Evolutionary conservation across 495 filamentous ascomycete species (phyloP), one percentile per base, ranked within the genome.

Genomic region (Podospora didyma): DNA sequence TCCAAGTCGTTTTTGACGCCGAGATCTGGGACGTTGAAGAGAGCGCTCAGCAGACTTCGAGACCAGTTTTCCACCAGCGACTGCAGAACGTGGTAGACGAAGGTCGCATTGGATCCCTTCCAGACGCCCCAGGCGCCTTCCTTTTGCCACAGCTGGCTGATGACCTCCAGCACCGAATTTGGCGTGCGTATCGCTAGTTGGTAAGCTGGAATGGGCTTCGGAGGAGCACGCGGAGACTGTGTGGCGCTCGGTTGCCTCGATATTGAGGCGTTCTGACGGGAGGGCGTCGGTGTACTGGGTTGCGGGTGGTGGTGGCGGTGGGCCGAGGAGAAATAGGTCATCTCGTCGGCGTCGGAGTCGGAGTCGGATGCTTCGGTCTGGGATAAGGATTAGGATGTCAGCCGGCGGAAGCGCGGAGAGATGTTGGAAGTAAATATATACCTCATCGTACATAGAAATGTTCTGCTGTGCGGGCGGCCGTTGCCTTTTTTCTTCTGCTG

Each of bases 21-120:
- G 11, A 91, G 74, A 63, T 96, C 91, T 7, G 90, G 90, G 0
- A 96, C 76, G 54, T 91, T 91, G 46, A 96, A 75, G 7, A 96
- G 75, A 2, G 92, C 91, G 20, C 90, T 86, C 3, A 97, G 78
- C 2, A 96, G 77, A 60, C 87, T 88, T 49, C 90, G 84, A 12
- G 90, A 87, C 82, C 92, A 97, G 57, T 85, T 87, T 66, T 94
- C 91, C 3, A 94, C 69, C 2, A 92, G 86, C n/a, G 87, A 89
- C 26, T 89, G 79, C n/a, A 96, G 82, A 26, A 94, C 77, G 2
- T 84, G 86, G 73, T 96, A 91, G 50, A 97, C 79, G 60, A 96
- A 96, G 0, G 90, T 92, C n/a, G 87, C 79, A 64, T 96, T 96
- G 31, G 89, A 86, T 23, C 87, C 90, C 74, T 97, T 97, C 92